phyloP scores from a whole-genome alignment of 78 protist genomes.

The Dictyostelium intermedium region DNA sequence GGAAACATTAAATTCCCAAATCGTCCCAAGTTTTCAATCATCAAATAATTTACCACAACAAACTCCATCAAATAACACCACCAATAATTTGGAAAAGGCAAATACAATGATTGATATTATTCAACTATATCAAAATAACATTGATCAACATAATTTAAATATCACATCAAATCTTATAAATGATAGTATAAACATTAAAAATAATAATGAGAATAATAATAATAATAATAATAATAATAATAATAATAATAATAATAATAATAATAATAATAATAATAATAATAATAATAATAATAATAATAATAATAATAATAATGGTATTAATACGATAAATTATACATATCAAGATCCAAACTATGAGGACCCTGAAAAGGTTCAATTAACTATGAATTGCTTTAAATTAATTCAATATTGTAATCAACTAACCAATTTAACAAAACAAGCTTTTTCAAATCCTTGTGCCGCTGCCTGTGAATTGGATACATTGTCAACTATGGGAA shows the following conservation, averaged over 20 bases:
- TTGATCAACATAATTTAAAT: neutral
- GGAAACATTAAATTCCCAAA: neutral
- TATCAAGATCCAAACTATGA: neutral
- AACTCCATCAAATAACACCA: neutral
- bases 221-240: neutral
- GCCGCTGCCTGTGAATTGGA: conserved; percentile 7
- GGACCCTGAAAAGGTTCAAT: conserved; percentile 26
- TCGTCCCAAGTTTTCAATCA: conserved; percentile 4
- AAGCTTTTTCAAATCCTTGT: conserved; percentile 18
- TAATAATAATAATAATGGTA: neutral
- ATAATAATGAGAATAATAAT: neutral
- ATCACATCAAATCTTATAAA: neutral
- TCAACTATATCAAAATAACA: neutral
- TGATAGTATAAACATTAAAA: neutral
- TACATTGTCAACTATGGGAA: neutral
- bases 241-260: neutral
- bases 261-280: too few relatives aligned
- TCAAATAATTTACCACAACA: neutral
- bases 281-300: neutral
- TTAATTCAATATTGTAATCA: conserved; percentile 35
- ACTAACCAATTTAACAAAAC: neutral
- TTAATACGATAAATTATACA: too few relatives aligned
- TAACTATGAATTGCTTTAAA: conserved; percentile 23
- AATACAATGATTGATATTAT: neutral
- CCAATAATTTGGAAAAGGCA: neutral